Conservation (phyloP, 2,329 filamentous ascomycete genomes). For the Neofusicoccum laricinum region DNA sequence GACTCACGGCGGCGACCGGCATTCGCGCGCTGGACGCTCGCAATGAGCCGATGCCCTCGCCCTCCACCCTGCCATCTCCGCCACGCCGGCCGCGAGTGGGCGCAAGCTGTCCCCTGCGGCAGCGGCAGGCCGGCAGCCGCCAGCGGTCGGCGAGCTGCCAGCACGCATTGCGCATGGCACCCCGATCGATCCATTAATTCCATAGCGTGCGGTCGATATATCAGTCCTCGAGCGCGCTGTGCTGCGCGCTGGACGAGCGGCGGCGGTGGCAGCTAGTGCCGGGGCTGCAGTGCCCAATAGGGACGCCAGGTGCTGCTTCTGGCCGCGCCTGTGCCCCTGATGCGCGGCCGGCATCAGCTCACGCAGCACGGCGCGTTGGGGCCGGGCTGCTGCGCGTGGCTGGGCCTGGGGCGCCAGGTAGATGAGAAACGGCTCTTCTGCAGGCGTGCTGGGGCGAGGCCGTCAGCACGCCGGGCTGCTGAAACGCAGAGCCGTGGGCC, state of each 20-base stretch:
- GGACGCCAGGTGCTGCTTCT: not conserved
- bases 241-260: not conserved
- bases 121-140: not conserved
- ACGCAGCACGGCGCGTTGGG: not conserved
- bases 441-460: not conserved
- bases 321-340: slow-evolving; percentile 12
- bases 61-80: not conserved
- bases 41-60: not conserved
- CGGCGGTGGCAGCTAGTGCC: slow-evolving; percentile 1
- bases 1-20: not conserved
- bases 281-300: slow-evolving; percentile 8
- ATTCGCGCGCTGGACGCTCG: not conserved
- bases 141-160: not conserved
- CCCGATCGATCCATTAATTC: slow-evolving; percentile 9
- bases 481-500: not conserved
- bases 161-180: not conserved
- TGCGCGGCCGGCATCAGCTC: slow-evolving; percentile 9
- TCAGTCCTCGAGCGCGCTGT: not conserved
- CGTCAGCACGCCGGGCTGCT: not conserved
- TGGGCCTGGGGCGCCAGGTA: slow-evolving; percentile 2
- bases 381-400: slow-evolving; percentile 8
- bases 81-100: not conserved
- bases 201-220: not conserved
- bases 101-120: not conserved
- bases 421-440: slow-evolving; percentile 11